Conservation (phyloP, 2,329 filamentous ascomycete species). For the Fusarium sp. region DNA sequence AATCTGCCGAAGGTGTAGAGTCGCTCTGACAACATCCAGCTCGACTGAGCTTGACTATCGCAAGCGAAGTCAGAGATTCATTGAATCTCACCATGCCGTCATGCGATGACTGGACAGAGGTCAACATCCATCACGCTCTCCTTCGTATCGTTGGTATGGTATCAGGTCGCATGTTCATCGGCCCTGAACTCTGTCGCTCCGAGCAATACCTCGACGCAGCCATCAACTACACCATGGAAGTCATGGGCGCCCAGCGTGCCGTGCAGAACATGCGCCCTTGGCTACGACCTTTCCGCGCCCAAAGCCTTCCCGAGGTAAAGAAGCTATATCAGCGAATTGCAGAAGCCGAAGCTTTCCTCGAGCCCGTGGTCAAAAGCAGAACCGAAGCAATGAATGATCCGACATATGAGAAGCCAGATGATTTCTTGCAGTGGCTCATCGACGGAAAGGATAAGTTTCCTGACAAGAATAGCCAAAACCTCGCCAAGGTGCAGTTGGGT, state of each 20-base stretch:
- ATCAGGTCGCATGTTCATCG: background rate
- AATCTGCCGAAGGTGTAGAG: background rate
- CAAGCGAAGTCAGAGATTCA: background rate
- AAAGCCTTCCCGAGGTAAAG: background rate
- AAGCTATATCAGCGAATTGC: background rate
- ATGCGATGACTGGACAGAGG: background rate
- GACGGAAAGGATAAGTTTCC: background rate
- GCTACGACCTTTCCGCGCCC: background rate
- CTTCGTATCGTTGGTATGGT: background rate
- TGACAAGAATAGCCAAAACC: background rate
- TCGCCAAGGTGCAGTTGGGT: background rate
- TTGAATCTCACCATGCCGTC: background rate
- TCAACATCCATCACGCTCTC: background rate
- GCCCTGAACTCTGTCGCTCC: background rate
- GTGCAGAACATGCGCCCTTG: background rate
- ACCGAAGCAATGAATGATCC: background rate
- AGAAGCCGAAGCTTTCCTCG: background rate
- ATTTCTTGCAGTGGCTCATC: background rate
- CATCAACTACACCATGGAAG: conserved; percentile 3
- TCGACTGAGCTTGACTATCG: background rate
- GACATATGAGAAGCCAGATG: background rate
- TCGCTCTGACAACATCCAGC: background rate
- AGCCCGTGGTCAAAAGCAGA: background rate
- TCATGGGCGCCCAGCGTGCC: background rate
- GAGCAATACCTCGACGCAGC: background rate